Base-by-base conservation (phyloP, 2,329 filamentous ascomycete genomes). In the Colletotrichum magnum region DNA sequence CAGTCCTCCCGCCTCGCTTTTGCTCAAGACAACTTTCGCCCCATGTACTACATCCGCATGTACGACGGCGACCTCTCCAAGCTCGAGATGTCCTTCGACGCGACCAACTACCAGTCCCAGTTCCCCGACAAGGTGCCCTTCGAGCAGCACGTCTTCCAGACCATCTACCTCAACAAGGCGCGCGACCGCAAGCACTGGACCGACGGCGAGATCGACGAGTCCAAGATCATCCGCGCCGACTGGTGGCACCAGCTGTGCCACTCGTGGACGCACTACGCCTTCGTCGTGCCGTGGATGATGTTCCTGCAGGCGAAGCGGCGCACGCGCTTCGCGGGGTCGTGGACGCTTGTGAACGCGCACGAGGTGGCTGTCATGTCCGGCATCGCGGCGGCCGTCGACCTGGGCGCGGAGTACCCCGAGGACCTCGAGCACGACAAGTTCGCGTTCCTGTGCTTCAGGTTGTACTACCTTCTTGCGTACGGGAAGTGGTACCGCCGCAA, bases 71-170 rank as follows among this genome's bases (percentile, higher is more conserved):
- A 89, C 74, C 80, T 80, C 4, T 85, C 81, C 9, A 89, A 88
- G 75, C 83, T 90, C 2, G 88, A 90, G 76, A 89, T 90, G 88
- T 89, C 87, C 73, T 93, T 92, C 77, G 90, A 93, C 77, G 90
- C 89, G 77, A 90, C 89, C 6, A 91, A 92, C 76, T 93, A 93
- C 78, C 91, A 93, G 75, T 84, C 88, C 36, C 91, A 93, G 74
- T 92, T 93, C 74, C 87, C 88, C 1, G 79, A 77, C 39, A 72
- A 74, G 21, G 79, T 80, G 1, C 78, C 79, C 0, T 81, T 81
- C 48, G 77, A 80, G 71, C 75, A 77, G 68, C 79, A 80, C 62
- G 76, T 80, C 4, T 72, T 72, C 57, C 70, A 72, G 69, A 80
- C 88, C 0, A 90, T 90, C 68, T 90, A 86, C 72, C 80, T 90